Evolutionary conservation across 805 yeast species (phyloP).

Genomic region (Tetrapisispora taiwanensis): DNA sequence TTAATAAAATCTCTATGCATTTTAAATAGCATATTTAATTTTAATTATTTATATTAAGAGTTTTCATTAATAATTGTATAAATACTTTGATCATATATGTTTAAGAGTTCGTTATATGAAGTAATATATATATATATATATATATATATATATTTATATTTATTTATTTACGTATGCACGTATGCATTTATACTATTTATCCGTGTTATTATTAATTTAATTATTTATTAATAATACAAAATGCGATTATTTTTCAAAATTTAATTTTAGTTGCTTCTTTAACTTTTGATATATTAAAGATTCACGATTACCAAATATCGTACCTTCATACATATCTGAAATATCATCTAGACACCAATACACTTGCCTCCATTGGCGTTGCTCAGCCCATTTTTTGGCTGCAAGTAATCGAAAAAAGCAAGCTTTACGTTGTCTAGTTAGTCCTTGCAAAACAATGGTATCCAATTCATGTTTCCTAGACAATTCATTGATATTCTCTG

Average conservation of each 20-base stretch:
- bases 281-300: constrained; percentile 16
- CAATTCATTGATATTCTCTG: neutral
- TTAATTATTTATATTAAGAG: too few species aligned
- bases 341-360: constrained; percentile 26
- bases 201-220: too few species aligned
- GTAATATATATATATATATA: too few species aligned
- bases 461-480: constrained; percentile 10
- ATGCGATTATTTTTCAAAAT: neutral
- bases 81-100: too few species aligned
- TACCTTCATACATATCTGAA: constrained; percentile 21
- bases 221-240: too few species aligned
- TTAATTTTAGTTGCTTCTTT: constrained; percentile 4
- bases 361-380: constrained; percentile 25
- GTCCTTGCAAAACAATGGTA: constrained; percentile 36
- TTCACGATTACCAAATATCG: constrained; percentile 14
- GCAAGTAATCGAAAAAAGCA: constrained; percentile 70
- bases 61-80: too few species aligned
- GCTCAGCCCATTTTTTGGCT: constrained; percentile 56
- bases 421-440: constrained; percentile 60
- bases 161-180: too few species aligned
- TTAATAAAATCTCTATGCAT: neutral
- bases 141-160: too few species aligned
- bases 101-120: too few species aligned
- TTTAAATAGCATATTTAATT: neutral
- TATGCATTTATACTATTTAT: too few species aligned